Evolutionary conservation across 345 rosid genomes (phyloP).

Genomic region (Melaleuca quinquenervia): DNA sequence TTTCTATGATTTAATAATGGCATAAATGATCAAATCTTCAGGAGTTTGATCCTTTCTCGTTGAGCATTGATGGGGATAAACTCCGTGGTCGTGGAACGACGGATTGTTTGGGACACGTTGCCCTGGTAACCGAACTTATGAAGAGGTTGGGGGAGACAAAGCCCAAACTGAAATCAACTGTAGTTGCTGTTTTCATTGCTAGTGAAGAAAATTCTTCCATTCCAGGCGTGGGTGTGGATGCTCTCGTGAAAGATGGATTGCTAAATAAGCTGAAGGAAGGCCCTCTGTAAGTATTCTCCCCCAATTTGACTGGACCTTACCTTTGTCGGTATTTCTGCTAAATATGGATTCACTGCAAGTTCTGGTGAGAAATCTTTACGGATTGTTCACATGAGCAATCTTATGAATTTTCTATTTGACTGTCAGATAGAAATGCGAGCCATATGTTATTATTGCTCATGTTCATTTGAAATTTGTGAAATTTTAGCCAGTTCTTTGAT

Average conservation of each 20-base stretch:
- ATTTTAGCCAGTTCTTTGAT: neutral
- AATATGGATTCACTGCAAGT: neutral
- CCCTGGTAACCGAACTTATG: constrained; percentile 84
- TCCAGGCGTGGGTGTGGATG: constrained; percentile 88
- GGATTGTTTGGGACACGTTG: constrained; percentile 97
- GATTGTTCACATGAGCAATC: neutral
- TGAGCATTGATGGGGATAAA: constrained; percentile 84
- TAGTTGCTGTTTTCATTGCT: constrained; percentile 90
- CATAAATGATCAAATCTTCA: constrained; percentile 10
- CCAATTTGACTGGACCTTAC: neutral
- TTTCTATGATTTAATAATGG: neutral
- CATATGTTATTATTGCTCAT: neutral
- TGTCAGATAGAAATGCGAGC: neutral
- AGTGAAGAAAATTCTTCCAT: constrained; percentile 85
- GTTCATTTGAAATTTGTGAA: neutral
- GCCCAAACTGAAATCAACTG: constrained; percentile 59
- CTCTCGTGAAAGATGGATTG: constrained; percentile 62
- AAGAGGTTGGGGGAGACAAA: constrained; percentile 69
- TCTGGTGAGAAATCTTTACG: neutral
- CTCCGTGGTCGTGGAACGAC: constrained; percentile 95
- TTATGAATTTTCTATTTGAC: neutral
- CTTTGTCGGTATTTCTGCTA: neutral
- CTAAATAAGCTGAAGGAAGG: constrained; percentile 86
- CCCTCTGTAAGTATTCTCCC: constrained; percentile 53
- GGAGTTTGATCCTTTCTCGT: constrained; percentile 92